Evolutionary conservation across 1,284 basidiomycete genomes (phyloP), one percentile per base, ranked within the genome.

Genomic region (Ceratobasidium sp.): DNA sequence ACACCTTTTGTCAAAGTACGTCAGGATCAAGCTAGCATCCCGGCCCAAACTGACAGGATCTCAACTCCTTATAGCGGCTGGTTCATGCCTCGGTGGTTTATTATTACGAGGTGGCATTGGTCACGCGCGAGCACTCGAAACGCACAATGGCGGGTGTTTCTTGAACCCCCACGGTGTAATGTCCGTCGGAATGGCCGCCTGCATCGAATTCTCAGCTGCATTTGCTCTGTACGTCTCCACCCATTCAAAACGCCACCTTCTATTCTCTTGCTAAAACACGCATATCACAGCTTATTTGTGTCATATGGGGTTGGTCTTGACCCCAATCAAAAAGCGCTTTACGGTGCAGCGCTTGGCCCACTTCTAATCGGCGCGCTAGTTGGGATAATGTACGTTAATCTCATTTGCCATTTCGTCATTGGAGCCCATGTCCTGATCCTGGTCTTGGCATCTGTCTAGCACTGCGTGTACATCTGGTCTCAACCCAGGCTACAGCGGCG

Each of bases 401-500:
- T 3, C 17, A 41, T 19, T n/a, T 60, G 11, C 41, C 36, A 41
- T 44, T 64, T 71, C 50, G 50, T n/a, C n/a, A 36, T 47, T 41
- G 27, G 15, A 33, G 15, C 17, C 41, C 24, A 47, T 56, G 19
- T 31, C 45, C 8, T 53, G 51, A 56, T 75, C 27, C 64, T 64
- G 50, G 63, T 48, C 41, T 63, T 60, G 47, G 22, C 47, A 48
- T 33, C n/a, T 17, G n/a, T 41, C 15, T 19, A 76, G 75, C 15
- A 74, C 72, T 22, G 73, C 75, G 3, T 33, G 27, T 6, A 76
- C 75, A 69, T 76, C 75, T 27, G 65, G 63, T 36, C 72, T 76
- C 54, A 76, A 74, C 73, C 75, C 75, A 27, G 75, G 75, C 41
- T 76, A 76, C 57, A 76, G 54, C 48, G 75, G 75, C 19, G 75